Base-by-base conservation (phyloP, 805 yeast species). In the Saturnispora silvae region DNA sequence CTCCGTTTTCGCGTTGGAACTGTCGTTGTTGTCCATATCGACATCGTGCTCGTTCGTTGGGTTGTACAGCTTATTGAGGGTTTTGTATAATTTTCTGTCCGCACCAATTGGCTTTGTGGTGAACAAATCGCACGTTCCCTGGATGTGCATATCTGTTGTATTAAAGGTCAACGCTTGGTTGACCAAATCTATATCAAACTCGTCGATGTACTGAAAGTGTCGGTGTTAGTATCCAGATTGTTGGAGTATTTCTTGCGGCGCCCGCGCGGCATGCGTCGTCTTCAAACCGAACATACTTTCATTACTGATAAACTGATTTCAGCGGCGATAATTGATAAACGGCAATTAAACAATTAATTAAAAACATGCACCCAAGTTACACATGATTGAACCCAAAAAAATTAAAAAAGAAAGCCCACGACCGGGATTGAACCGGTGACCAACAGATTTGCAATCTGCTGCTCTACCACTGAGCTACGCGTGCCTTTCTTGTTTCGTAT, bases 391-490 rank as follows among this genome's bases (percentile, higher is more conserved):
- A 25, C 10, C 10, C n/a, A 11, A 15, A 33, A 24, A 18, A 34
- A 27, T 23, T 23, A 35, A 35, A 35, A 41, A 41, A 15, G 18
- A 25, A 44, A 80, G 92, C 84, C 77, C 74, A 77, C 77, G 72
- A 83, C 78, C 94, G 78, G 94, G 76, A 59, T 83, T 77, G 94
- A 83, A 83, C 94, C 77, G 74, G 78, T 85, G 92, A 83, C 95
- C 94, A 81, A 78, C 82, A 81, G 94, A 83, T 81, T 83, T 83
- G 94, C 94, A 83, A 83, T 83, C 94, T 79, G 83, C 87, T 81
- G 89, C 94, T 87, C 89, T 82, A 81, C 94, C 92, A 77, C 92
- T 82, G 87, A 86, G 92, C 94, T 86, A 82, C 43, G 33, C 48
- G 48, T 44, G 48, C 49, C 15, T 35, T 31, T 29, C 5, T 18